Conservation (phyloP, 192 early-diverging fungal genomes). For the Podila verticillata region DNA sequence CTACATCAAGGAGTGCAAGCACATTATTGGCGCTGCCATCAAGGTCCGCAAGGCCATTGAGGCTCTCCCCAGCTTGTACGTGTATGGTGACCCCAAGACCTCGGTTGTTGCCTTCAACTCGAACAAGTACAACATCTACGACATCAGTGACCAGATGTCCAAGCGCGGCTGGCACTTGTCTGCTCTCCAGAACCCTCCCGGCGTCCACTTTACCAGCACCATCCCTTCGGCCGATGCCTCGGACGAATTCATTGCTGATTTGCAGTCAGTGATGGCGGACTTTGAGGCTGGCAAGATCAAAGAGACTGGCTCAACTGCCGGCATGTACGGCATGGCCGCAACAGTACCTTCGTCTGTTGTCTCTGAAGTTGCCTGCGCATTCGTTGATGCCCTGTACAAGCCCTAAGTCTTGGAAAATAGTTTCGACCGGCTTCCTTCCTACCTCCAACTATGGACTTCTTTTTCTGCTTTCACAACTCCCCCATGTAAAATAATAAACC, state of each 20-base stretch:
- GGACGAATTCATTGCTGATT: conserved; percentile 78
- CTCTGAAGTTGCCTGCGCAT: conserved; percentile 86
- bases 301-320: conserved; percentile 80
- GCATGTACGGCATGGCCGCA: conserved; percentile 94
- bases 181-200: conserved; percentile 87
- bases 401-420: conserved; percentile 49
- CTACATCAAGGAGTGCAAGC: conserved; percentile 82
- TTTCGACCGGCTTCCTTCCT: background rate
- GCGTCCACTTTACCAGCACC: conserved; percentile 92
- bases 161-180: conserved; percentile 87
- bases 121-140: conserved; percentile 82
- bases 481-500: too few relatives aligned
- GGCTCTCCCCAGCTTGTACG: conserved; percentile 70
- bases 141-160: conserved; percentile 84
- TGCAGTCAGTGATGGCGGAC: conserved; percentile 76
- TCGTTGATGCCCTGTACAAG: conserved; percentile 86
- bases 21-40: conserved; percentile 75
- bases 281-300: conserved; percentile 74
- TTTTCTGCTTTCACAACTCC: too few relatives aligned
- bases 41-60: conserved; percentile 71
- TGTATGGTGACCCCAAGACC: conserved; percentile 84
- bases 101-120: conserved; percentile 90
- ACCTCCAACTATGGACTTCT: too few relatives aligned
- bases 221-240: conserved; percentile 76
- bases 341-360: conserved; percentile 90